Evolutionary conservation across 352 stramenopile species (phyloP), one percentile per base, ranked within the genome.

Genomic region (Peronospora destructor): DNA sequence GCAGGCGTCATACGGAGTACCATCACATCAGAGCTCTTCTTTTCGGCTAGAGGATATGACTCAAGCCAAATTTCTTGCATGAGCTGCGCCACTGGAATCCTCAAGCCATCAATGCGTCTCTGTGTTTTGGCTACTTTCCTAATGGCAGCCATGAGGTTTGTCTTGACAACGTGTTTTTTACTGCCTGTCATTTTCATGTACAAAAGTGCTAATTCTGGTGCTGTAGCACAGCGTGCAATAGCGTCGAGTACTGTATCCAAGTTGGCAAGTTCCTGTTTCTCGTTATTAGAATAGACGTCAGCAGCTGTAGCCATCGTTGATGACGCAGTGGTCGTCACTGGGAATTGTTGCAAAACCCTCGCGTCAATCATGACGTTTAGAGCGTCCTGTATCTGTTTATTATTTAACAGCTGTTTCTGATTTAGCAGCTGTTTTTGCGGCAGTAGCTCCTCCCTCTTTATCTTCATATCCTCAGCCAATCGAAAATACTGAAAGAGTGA

Each of bases 91-190:
- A 90, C 59, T 0, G 79, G 82, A 10, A 91, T 80, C 13, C 66
- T 67, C 5, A 77, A 90, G 0, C 82, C 77, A 35, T 91, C 73
- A 35, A 91, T 85, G 0, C 78, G 70, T 9, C 72, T 65, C 55
- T 91, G 82, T 0, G 73, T 78, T 52, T 70, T 66, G 16, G 75
- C 75, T 1, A 83, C 56, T 32, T 58, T 68, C 23, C 61, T 65
- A 29, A 90, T 62, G 0, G 67, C 53, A 17, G 68, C 32, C 21
- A 84, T 61, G 0, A 80, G 40, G 14, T 76, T 66, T 0, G 32
- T 28, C 38, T 89, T 91, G 8, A 53, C 48, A 8, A 55, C n/a
- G 5, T 62, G 45, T 48, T 59, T 64, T 17, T 72, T 79, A 23
- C 64, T 71, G 6, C 75, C 75, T 10, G 63, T 77, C 36, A 89